phyloP scores from a whole-genome alignment of 768 basidiomycete genomes.

The Scleroderma citrinum region DNA sequence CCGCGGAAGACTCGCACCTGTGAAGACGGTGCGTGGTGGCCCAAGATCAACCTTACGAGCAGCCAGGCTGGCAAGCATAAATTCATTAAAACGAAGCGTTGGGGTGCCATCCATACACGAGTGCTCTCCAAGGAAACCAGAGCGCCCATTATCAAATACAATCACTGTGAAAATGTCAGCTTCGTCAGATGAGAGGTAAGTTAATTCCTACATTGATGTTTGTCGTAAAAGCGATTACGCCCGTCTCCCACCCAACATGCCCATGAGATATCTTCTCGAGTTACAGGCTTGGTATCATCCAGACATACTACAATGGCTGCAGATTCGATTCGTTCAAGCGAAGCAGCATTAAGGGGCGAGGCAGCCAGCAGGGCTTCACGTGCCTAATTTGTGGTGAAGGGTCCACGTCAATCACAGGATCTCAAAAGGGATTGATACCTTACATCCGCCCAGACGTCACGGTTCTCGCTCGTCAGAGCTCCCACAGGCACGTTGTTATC shows the following conservation, averaged over 20 bases:
- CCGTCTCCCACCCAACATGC: slow-evolving; percentile 86
- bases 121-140: slow-evolving; percentile 87
- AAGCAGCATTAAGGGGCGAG: slow-evolving; percentile 56
- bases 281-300: slow-evolving; percentile 77
- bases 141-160: slow-evolving; percentile 91
- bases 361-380: slow-evolving; percentile 58
- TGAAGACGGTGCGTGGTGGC: slow-evolving; percentile 33
- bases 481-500: slow-evolving; percentile 55
- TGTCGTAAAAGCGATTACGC: slow-evolving; percentile 91
- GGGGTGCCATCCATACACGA: slow-evolving; percentile 94
- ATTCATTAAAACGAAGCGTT: slow-evolving; percentile 93
- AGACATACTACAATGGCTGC: slow-evolving; percentile 84
- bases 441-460: slow-evolving; percentile 86
- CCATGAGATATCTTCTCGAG: slow-evolving; percentile 79
- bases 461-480: slow-evolving; percentile 80
- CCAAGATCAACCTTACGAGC: slow-evolving; percentile 74
- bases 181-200: neutral
- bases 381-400: slow-evolving; percentile 30
- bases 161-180: slow-evolving; percentile 52
- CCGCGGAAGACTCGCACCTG: slow-evolving; percentile 37
- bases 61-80: slow-evolving; percentile 72
- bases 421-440: slow-evolving; percentile 37
- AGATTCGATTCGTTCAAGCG: slow-evolving; percentile 79
- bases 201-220: slow-evolving; percentile 74
- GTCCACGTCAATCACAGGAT: neutral